Base-by-base conservation (phyloP, 140 eudicot species). In the Cichorium intybus region DNA sequence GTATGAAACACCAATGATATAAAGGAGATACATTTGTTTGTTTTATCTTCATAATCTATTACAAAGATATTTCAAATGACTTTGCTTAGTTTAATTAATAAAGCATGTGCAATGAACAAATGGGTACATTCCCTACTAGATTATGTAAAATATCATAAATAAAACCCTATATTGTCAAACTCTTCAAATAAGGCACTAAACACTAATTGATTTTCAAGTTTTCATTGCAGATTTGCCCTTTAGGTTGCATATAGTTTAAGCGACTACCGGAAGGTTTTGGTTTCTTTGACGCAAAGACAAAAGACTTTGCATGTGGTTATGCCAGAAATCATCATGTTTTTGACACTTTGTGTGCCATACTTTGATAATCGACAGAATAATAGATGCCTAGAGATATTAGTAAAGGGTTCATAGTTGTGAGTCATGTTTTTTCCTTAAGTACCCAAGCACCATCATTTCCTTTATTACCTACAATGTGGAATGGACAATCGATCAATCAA, bases 1-100 rank as follows among this genome's bases (percentile, higher is more conserved):
- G 31, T 58, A 56, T 24, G 66, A 21, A 15, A 24, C 50, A 9
- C 56, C 56, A 49, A 53, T n/a, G n/a, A n/a, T n/a, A n/a, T n/a
- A n/a, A n/a, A n/a, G n/a, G n/a, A 53, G 59, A 9, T 33, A n/a
- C n/a, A n/a, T n/a, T n/a, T n/a, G n/a, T n/a, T n/a, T n/a, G n/a
- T n/a, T n/a, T n/a, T n/a, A 33, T 33, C 5, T 33, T n/a, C n/a
- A 8, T 8, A 33, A 33, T 33, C 39, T 8, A 33, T 33, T 8
- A 33, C 39, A 33, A 33, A 33, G 39, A 33, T n/a, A n/a, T n/a
- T n/a, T n/a, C n/a, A n/a, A n/a, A n/a, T n/a, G n/a, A n/a, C n/a
- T n/a, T n/a, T n/a, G n/a, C n/a, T n/a, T n/a, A n/a, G n/a, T n/a
- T n/a, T n/a, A n/a, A n/a, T n/a, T n/a, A n/a, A n/a, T n/a, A n/a